Conservation (phyloP, 179 eudicot genomes). For the Actinidia polygama region DNA sequence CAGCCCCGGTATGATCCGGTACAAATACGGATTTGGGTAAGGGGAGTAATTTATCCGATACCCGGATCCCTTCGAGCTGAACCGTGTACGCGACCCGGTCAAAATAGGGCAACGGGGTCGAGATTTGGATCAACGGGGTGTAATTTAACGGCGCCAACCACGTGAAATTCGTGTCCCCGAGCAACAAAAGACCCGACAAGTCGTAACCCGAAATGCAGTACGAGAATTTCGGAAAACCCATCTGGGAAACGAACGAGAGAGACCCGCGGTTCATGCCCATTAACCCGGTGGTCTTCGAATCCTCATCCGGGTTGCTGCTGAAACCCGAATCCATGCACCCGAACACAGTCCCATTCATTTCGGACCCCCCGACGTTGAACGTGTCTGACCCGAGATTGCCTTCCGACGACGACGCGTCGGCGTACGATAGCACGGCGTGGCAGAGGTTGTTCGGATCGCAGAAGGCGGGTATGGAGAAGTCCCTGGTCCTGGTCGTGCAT, state of each 20-base stretch:
- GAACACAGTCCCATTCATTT: constrained; percentile 47
- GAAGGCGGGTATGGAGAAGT: constrained; percentile 63
- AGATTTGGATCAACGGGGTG: constrained; percentile 66
- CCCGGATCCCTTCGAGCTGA: constrained; percentile 71
- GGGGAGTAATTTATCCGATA: constrained; percentile 40
- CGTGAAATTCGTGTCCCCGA: constrained; percentile 61
- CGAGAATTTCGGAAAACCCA: constrained; percentile 75
- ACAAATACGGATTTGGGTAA: constrained; percentile 57
- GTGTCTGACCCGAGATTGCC: constrained; percentile 65
- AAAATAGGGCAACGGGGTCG: constrained; percentile 68
- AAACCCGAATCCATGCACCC: constrained; percentile 84
- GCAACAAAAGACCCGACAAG: constrained; percentile 61
- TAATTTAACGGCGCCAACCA: constrained; percentile 57
- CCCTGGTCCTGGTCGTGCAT: constrained; percentile 68
- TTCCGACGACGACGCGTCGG: constrained; percentile 71
- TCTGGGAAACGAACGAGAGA: constrained; percentile 72
- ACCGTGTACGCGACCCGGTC: constrained; percentile 79
- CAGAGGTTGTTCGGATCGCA: constrained; percentile 72
- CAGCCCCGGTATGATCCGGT: constrained; percentile 92
- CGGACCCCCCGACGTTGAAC: constrained; percentile 52
- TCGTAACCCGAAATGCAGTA: constrained; percentile 84
- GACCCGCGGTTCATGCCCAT: constrained; percentile 92
- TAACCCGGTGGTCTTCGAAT: constrained; percentile 68
- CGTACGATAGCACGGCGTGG: constrained; percentile 64
- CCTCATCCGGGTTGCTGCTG: constrained; percentile 53